These are phyloP conservation scores for Lasiosphaeriaceae sp. DNA, from an alignment of 495 filamentous ascomycete species.

Conservation along the genomic window DNA sequence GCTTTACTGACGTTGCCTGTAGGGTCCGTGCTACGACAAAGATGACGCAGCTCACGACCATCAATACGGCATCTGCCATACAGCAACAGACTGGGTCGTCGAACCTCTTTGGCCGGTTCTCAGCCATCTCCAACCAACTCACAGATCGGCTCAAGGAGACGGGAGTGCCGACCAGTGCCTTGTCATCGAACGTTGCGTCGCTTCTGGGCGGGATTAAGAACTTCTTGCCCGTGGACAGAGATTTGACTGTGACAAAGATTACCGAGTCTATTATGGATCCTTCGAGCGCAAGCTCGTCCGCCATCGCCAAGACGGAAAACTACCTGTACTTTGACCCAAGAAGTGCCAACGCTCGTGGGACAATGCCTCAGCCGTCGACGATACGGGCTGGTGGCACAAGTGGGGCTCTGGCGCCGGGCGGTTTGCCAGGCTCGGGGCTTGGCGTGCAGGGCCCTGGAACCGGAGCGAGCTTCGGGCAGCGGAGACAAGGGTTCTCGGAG, in stretches of 20 bases:
- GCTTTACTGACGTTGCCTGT: not conserved
- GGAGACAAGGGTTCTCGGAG: conserved; percentile 90
- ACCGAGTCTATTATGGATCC: conserved; percentile 99
- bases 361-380: conserved; percentile 73
- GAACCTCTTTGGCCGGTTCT: conserved; percentile 85
- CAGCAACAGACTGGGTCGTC: conserved; percentile 54
- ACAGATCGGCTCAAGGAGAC: conserved; percentile 93
- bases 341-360: conserved; percentile 86
- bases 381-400: conserved; percentile 36
- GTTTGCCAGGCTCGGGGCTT: conserved; percentile 36
- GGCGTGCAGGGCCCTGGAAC: conserved; percentile 56
- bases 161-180: conserved; percentile 59
- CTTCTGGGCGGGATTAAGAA: conserved; percentile 99
- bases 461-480: conserved; percentile 86
- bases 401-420: conserved; percentile 36
- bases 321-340: conserved; percentile 99
- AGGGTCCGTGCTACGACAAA: conserved; percentile 93
- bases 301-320: conserved; percentile 93
- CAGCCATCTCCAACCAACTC: conserved; percentile 79
- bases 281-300: conserved; percentile 76
- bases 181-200: conserved; percentile 76
- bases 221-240: conserved; percentile 90
- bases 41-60: conserved; percentile 97
- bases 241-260: conserved; percentile 95
- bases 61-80: conserved; percentile 59